phyloP scores from a whole-genome alignment of 139 green algal species.

The Zygnema cylindricum region DNA sequence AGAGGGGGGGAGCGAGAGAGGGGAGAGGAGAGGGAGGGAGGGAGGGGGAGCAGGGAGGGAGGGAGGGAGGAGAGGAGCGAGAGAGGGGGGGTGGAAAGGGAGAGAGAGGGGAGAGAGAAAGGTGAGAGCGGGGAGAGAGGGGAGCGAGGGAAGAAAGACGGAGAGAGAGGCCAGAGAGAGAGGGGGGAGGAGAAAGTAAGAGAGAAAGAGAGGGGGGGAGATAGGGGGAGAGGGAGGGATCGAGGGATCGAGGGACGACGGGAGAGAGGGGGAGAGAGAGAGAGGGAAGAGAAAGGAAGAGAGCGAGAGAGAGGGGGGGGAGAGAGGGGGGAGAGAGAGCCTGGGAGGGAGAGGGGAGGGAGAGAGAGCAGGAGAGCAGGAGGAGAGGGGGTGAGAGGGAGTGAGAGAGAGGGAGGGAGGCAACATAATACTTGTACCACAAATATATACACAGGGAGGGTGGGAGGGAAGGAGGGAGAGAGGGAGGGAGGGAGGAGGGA shows the following conservation, averaged over 20 bases:
- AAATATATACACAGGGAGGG: too few species aligned
- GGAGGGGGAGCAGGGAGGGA: not conserved
- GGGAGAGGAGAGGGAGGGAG: not conserved
- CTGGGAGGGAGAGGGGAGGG: not conserved
- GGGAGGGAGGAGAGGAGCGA: not conserved
- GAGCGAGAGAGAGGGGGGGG: not conserved
- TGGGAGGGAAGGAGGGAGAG: too few species aligned
- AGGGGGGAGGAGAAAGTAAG: not conserved
- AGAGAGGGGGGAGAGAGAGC: not conserved
- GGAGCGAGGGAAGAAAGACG: not conserved
- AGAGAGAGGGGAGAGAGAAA: not conserved
- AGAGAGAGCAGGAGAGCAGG: not conserved
- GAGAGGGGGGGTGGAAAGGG: not conserved
- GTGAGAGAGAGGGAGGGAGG: not conserved
- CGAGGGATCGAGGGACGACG: not conserved
- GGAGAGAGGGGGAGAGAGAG: not conserved
- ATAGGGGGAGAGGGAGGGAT: not conserved
- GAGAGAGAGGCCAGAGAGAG: not conserved
- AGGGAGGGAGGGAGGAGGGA: too few species aligned
- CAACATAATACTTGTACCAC: too few species aligned
- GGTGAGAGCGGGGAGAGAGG: too few species aligned
- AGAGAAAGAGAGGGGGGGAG: not conserved
- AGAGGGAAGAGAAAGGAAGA: slow-evolving; percentile 2
- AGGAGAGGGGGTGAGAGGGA: too few species aligned
- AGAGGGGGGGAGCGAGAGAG: not conserved